Conservation (phyloP, 2,329 filamentous ascomycete genomes). For the Akanthomyces dipterigenus region DNA sequence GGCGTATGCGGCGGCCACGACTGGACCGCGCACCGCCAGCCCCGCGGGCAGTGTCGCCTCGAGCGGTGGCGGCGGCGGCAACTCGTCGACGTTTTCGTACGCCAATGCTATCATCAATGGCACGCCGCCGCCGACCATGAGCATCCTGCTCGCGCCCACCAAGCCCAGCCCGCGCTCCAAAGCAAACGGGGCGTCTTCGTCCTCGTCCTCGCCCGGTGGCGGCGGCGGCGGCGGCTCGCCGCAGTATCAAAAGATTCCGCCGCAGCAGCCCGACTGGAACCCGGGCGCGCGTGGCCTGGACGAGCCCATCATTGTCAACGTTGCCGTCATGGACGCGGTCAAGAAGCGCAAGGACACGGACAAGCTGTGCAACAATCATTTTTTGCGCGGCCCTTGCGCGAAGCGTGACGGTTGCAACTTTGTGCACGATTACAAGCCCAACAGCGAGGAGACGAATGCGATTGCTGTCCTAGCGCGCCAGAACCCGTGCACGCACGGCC, state of each 20-base stretch:
- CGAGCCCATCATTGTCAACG: conserved; percentile 40
- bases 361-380: conserved; percentile 58
- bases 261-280: conserved; percentile 37
- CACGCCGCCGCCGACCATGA: conserved; percentile 35
- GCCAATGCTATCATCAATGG: conserved; percentile 35
- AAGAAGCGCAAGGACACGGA: conserved; percentile 48
- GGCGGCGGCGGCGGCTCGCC: neutral
- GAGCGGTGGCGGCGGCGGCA: conserved; percentile 28
- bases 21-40: conserved; percentile 11
- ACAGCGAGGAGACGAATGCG: conserved; percentile 47
- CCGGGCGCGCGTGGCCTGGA: conserved; percentile 51
- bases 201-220: neutral
- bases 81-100: conserved; percentile 23
- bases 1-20: conserved; percentile 9
- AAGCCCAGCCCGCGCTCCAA: conserved; percentile 16
- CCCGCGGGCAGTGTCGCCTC: conserved; percentile 34
- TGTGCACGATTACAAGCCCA: conserved; percentile 48
- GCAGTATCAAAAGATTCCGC: conserved; percentile 20
- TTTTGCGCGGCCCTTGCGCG: conserved; percentile 49
- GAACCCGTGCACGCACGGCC: conserved; percentile 51
- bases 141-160: conserved; percentile 33
- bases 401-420: conserved; percentile 51
- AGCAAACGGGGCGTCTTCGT: conserved; percentile 1
- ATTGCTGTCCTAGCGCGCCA: conserved; percentile 49
- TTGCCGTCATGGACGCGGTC: conserved; percentile 42